Conservation (phyloP, 768 basidiomycete species). For the Glaciozyma antarctica region DNA sequence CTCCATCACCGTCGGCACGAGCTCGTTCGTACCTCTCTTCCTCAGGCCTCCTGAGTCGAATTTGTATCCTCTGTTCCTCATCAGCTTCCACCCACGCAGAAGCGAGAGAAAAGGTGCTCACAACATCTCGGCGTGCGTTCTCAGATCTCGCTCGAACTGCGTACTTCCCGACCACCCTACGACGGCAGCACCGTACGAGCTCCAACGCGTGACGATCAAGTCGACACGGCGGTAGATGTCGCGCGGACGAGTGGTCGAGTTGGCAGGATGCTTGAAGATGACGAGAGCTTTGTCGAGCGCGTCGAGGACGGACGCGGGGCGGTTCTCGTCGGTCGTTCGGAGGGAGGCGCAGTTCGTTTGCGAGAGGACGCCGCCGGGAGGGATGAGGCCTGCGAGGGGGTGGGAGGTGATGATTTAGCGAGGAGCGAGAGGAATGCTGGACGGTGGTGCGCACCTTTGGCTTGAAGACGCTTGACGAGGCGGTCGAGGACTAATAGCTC, state of each 20-base stretch:
- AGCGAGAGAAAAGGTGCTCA: not conserved
- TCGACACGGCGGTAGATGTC: conserved; percentile 22
- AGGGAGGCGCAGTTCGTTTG: conserved; percentile 15
- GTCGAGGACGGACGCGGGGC: conserved; percentile 21
- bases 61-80: conserved; percentile 5
- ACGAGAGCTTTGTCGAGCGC: conserved; percentile 28
- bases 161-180: conserved; percentile 6
- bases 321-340: conserved; percentile 18
- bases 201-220: conserved; percentile 21
- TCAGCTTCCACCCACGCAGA: not conserved
- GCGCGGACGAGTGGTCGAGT: not conserved
- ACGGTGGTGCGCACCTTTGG: not conserved
- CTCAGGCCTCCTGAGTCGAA: conserved; percentile 16
- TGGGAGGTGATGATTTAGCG: conserved; percentile 2
- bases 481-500: not conserved
- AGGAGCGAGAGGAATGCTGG: not conserved
- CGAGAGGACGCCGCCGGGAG: conserved; percentile 15
- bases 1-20: conserved; percentile 16
- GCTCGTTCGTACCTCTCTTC: conserved; percentile 7
- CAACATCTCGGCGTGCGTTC: not conserved
- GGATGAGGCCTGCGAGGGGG: conserved; percentile 20
- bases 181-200: conserved; percentile 8
- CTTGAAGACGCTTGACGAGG: not conserved
- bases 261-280: conserved; percentile 22
- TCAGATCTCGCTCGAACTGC: not conserved